Conservation (phyloP, 495 filamentous ascomycete species). For the Xylaria acuta region DNA sequence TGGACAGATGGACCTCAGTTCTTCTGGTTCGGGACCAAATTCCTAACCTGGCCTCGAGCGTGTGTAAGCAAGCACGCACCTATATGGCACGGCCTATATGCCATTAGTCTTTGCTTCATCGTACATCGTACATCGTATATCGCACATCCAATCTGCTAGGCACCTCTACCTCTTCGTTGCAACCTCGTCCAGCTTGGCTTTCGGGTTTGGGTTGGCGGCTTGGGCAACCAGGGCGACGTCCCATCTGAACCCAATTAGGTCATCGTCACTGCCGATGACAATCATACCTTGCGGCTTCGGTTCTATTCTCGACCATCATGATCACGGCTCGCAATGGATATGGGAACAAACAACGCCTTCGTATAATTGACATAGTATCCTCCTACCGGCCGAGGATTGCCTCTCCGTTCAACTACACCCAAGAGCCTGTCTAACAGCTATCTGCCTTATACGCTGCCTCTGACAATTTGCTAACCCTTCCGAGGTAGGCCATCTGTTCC, state of each 20-base stretch:
- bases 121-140: neutral
- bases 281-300: neutral
- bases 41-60: neutral
- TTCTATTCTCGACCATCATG: neutral
- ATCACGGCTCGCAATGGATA: neutral
- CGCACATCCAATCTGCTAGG: too few species aligned
- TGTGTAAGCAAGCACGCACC: conserved; percentile 4
- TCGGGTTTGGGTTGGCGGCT: neutral
- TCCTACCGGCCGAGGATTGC: neutral
- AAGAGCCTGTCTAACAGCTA: neutral
- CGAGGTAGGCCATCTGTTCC: neutral
- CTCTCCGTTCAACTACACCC: neutral
- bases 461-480: neutral
- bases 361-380: neutral
- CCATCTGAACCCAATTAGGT: conserved; percentile 17
- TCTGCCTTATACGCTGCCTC: neutral
- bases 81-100: conserved; percentile 5
- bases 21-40: neutral
- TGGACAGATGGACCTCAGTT: neutral
- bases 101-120: neutral
- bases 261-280: conserved; percentile 15
- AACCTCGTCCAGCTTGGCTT: neutral
- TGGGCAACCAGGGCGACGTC: conserved; percentile 9
- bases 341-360: neutral
- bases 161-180: neutral